These are phyloP conservation scores for Solanum pennellii DNA, from an alignment of 257 asterid genomes.

Conservation along the genomic window DNA sequence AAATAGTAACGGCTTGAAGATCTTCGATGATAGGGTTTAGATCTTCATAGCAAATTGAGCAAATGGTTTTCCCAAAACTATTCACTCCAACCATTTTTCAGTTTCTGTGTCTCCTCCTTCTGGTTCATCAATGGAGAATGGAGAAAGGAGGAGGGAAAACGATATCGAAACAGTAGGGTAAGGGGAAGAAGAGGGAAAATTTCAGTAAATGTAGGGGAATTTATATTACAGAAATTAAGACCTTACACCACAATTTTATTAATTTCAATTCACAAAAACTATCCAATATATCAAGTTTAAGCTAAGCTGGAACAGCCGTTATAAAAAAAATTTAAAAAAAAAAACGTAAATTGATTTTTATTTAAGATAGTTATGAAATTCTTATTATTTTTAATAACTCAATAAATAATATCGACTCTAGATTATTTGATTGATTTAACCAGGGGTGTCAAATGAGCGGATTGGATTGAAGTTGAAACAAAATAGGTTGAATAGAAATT, in stretches of 20 bases:
- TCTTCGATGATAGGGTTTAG: conserved; percentile 82
- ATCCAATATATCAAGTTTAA: no score
- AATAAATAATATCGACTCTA: no score
- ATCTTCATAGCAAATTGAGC: conserved; percentile 86
- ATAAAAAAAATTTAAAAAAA: no score
- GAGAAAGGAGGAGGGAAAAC: not conserved
- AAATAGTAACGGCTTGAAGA: conserved; percentile 70
- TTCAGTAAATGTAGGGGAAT: not conserved
- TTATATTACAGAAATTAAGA: not conserved
- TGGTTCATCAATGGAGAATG: not conserved
- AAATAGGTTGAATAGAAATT: no score
- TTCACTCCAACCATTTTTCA: not conserved
- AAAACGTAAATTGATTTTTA: no score
- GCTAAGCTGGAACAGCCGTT: not conserved
- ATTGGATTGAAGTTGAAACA: no score
- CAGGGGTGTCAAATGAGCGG: no score
- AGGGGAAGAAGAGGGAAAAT: not conserved
- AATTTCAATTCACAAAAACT: not conserved
- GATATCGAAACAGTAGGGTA: not conserved
- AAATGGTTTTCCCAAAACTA: not conserved
- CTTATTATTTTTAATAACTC: no score
- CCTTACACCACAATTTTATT: not conserved
- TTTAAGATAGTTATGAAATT: no score
- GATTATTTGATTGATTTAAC: no score
- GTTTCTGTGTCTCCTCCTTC: not conserved